phyloP scores from a whole-genome alignment of 805 yeast genomes.

The Torulaspora microellipsoides region DNA sequence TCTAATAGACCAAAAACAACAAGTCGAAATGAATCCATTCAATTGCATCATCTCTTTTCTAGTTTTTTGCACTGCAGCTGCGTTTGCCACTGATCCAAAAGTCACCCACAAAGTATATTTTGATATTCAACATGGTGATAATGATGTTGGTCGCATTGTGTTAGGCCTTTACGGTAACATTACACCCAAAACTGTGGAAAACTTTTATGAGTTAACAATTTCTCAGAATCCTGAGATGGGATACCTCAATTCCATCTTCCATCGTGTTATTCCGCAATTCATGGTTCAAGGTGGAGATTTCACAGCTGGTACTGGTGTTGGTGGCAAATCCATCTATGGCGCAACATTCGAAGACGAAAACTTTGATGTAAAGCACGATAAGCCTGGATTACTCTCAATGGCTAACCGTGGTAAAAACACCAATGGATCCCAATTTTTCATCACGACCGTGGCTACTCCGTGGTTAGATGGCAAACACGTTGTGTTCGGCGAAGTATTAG shows the following conservation, averaged over 20 bases:
- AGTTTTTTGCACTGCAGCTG: conserved; percentile 13
- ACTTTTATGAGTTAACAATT: conserved; percentile 73
- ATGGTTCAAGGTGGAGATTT: conserved; percentile 84
- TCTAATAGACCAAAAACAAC: too few relatives aligned
- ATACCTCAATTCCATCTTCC: conserved; percentile 61
- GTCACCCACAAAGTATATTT: conserved; percentile 80
- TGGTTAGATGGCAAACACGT: conserved; percentile 96
- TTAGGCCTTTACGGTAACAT: conserved; percentile 84
- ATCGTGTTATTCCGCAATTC: conserved; percentile 65
- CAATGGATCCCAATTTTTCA: conserved; percentile 93
- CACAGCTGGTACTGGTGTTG: conserved; percentile 63
- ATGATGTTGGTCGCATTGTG: conserved; percentile 72
- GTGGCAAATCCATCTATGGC: conserved; percentile 74
- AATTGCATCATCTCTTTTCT: conserved; percentile 15
- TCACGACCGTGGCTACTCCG: conserved; percentile 73
- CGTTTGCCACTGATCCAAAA: conserved; percentile 29
- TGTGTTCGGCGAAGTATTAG: conserved; percentile 91
- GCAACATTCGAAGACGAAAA: conserved; percentile 64
- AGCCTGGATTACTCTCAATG: conserved; percentile 68
- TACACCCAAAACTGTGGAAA: conserved; percentile 85
- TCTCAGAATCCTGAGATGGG: conserved; percentile 70
- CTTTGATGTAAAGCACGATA: conserved; percentile 61
- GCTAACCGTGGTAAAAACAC: conserved; percentile 76
- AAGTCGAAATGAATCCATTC: conserved; percentile 9
- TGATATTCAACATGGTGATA: conserved; percentile 77